These are phyloP conservation scores for Euphorbia peplus DNA, from an alignment of 345 rosid species.

Conservation along the genomic window DNA sequence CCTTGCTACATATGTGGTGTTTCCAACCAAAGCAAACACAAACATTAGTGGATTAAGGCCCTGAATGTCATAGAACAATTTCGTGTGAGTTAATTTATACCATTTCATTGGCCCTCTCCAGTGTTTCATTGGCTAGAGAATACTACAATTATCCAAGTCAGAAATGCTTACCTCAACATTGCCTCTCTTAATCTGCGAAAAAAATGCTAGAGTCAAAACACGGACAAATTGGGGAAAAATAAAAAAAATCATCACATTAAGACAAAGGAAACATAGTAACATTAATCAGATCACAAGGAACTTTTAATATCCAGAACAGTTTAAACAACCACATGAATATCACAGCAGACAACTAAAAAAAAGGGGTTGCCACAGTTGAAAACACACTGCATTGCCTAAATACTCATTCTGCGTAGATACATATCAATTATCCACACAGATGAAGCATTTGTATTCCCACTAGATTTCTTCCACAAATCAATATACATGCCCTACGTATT, in stretches of 20 bases:
- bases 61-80: conserved; percentile 35
- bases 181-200: conserved; percentile 72
- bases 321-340: not conserved
- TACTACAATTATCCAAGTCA: not conserved
- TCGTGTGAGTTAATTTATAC: conserved; percentile 7
- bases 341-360: not conserved
- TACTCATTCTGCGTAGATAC: conserved; percentile 1
- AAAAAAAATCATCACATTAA: not conserved
- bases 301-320: not conserved
- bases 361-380: not conserved
- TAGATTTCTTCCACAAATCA: not conserved
- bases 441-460: not conserved
- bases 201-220: conserved; percentile 12
- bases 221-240: not conserved
- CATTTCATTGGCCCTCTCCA: not conserved
- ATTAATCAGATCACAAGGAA: not conserved
- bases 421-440: not conserved
- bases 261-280: not conserved
- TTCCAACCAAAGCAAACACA: conserved; percentile 74
- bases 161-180: conserved; percentile 58
- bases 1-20: conserved; percentile 79
- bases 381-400: not conserved
- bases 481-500: not conserved
- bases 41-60: conserved; percentile 89
- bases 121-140: not conserved